A percentile compares a stretch with the other conserved stretches of the same genome.
phyloP scores from a whole-genome alignment of 352 stramenopile genomes.

The Pythium volutum region DNA sequence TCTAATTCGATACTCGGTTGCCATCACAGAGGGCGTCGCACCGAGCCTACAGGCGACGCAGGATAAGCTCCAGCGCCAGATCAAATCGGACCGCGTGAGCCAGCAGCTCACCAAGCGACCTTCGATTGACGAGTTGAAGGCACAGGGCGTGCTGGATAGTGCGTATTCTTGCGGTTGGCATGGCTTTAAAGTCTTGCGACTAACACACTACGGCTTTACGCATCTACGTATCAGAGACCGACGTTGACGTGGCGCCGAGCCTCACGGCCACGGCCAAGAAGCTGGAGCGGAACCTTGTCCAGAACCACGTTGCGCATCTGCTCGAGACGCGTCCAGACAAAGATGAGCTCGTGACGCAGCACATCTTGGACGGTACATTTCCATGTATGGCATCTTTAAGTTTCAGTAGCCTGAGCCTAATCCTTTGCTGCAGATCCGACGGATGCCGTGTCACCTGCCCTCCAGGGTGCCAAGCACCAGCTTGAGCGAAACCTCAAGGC shows the following conservation, averaged over 20 bases:
- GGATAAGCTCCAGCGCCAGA: slow-evolving; percentile 66
- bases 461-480: slow-evolving; percentile 72
- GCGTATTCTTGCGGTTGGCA: slow-evolving; percentile 8
- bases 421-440: slow-evolving; percentile 30
- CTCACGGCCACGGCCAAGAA: slow-evolving; percentile 74
- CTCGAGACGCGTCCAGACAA: slow-evolving; percentile 75
- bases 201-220: not conserved
- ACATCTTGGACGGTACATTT: slow-evolving; percentile 60
- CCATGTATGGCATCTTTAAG: too few species aligned
- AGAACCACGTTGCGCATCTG: slow-evolving; percentile 81
- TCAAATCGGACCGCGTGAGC: slow-evolving; percentile 71
- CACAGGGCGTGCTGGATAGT: slow-evolving; percentile 59
- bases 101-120: slow-evolving; percentile 74
- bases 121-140: slow-evolving; percentile 52
- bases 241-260: slow-evolving; percentile 53
- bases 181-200: not conserved
- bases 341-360: slow-evolving; percentile 70
- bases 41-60: slow-evolving; percentile 80
- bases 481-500: slow-evolving; percentile 70
- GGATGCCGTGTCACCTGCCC: slow-evolving; percentile 44
- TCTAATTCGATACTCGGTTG: not conserved
- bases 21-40: slow-evolving; percentile 46
- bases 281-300: slow-evolving; percentile 69
- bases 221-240: slow-evolving; percentile 33
- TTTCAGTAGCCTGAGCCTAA: not conserved